Conservation (phyloP, 805 yeast species). For the Kazachstania kunashirensis region DNA sequence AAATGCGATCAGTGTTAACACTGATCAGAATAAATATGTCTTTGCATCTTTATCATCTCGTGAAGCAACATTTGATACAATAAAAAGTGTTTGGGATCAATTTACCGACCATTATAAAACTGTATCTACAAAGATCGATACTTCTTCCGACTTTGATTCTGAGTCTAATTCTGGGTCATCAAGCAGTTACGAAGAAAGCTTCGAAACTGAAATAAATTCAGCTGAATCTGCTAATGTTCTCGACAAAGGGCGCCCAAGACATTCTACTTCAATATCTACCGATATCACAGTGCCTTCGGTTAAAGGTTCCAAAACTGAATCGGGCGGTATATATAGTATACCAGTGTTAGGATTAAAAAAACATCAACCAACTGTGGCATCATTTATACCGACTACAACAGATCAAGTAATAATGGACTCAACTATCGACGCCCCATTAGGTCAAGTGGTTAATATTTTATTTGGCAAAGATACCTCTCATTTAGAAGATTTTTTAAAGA, state of each 20-base stretch:
- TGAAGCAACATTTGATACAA: constrained; percentile 41
- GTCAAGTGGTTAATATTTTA: constrained; percentile 46
- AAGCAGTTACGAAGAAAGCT: background rate
- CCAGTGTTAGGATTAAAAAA: constrained; percentile 27
- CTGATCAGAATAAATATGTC: constrained; percentile 50
- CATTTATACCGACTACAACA: constrained; percentile 35
- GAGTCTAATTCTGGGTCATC: background rate
- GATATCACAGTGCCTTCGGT: background rate
- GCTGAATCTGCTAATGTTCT: background rate
- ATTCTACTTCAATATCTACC: background rate
- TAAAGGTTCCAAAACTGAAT: background rate
- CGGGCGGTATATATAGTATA: background rate
- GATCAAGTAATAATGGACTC: constrained; percentile 52
- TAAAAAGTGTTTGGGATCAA: constrained; percentile 55
- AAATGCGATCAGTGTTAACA: constrained; percentile 54
- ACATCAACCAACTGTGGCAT: constrained; percentile 41
- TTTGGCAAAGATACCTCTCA: constrained; percentile 51
- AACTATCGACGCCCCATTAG: constrained; percentile 51
- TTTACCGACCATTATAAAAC: constrained; percentile 17
- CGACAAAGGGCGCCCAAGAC: background rate
- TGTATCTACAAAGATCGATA: background rate
- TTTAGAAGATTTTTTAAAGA: constrained; percentile 37
- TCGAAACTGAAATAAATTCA: background rate
- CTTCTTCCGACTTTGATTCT: background rate
- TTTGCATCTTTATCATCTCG: constrained; percentile 60